phyloP scores from a whole-genome alignment of 345 rosid species.

The Aethionema arabicum region DNA sequence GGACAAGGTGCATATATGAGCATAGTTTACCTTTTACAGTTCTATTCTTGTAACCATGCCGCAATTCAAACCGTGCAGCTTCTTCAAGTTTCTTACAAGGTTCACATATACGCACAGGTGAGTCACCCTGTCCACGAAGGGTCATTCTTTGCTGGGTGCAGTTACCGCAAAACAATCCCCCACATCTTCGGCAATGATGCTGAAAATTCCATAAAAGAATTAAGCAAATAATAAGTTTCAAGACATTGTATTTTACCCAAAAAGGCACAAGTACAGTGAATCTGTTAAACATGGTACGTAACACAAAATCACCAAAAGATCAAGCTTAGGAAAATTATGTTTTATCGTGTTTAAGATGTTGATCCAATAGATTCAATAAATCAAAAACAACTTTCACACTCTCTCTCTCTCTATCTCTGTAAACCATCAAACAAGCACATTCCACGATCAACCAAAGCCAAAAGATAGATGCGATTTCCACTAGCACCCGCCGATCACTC shows the following conservation, averaged over 20 bases:
- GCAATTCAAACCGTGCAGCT: conserved; percentile 87
- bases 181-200: conserved; percentile 98
- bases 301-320: neutral
- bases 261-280: conserved; percentile 2
- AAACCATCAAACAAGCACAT: neutral
- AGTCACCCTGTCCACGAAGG: conserved; percentile 89
- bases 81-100: conserved; percentile 90
- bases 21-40: conserved; percentile 50
- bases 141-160: conserved; percentile 79
- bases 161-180: conserved; percentile 79
- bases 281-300: too few species aligned
- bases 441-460: neutral
- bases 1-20: neutral
- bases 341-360: neutral
- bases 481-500: conserved; percentile 2
- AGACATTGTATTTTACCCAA: neutral
- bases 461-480: neutral
- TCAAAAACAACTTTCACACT: neutral
- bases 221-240: neutral
- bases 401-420: too few species aligned
- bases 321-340: conserved; percentile 12
- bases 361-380: neutral
- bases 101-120: conserved; percentile 86
- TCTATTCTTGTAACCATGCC: conserved; percentile 63
- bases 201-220: conserved; percentile 32